Evolutionary conservation across 768 basidiomycete genomes (phyloP), one percentile per base, ranked within the genome.

Genomic region (Tephrocybe sp.): DNA sequence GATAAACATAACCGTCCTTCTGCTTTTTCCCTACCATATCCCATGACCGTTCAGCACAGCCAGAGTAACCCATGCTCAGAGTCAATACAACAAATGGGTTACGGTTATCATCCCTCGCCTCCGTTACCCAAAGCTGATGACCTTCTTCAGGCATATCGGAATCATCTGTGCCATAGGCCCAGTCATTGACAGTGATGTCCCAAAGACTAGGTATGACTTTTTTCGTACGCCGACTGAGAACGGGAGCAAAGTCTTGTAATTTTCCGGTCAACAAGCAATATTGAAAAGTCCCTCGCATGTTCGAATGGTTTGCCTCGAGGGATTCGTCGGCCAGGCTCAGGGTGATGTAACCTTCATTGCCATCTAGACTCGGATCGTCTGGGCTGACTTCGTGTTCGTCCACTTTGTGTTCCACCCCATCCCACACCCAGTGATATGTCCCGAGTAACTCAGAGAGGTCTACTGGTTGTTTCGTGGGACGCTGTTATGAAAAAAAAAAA

Each of bases 391-490:
- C 41, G 19, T 22, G 31, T 4, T 36, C 30, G 13, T 13, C 34
- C 22, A 29, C 11, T 11, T 21, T 16, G 23, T 7, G 2, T 21
- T 49, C 21, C 19, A n/a, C n/a, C n/a, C 41, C 42, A 21, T 49
- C 22, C 41, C 48, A 49, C 2, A 49, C 48, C 48, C 48, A 49
- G 23, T 23, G 33, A 19, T 50, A 50, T 1, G 42, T 50, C 24
- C 49, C 42, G 16, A 42, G 18, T 11, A 50, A 27, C 10, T 16
- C 24, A 8, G 40, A 27, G 31, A 49, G 29, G 21, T 42, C 48
- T 11, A 30, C 21, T 12, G 48, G 39, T n/a, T n/a, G n/a, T n/a
- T n/a, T n/a, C n/a, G n/a, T n/a, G n/a, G n/a, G n/a, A n/a, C n/a
- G n/a, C n/a, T n/a, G n/a, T n/a, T n/a, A n/a, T n/a, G n/a, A n/a